These are phyloP conservation scores for Fusarium protoensiforme DNA, from an alignment of 2,329 filamentous ascomycete genomes.

Conservation along the genomic window DNA sequence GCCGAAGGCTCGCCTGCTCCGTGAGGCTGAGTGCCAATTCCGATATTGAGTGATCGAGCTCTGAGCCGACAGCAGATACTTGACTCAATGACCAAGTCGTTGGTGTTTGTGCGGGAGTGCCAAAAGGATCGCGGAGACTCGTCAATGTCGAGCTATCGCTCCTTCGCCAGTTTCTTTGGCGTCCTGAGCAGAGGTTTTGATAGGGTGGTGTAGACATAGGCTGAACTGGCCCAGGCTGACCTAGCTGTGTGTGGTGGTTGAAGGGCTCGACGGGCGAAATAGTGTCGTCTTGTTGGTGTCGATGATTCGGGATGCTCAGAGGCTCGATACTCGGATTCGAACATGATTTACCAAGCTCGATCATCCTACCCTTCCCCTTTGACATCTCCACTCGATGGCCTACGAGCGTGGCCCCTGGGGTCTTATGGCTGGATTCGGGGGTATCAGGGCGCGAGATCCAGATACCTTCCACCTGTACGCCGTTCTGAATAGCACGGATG, in stretches of 20 bases:
- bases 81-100: constrained; percentile 5
- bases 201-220: background rate
- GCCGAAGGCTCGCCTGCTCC: background rate
- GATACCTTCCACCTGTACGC: constrained; percentile 86
- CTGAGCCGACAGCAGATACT: background rate
- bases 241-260: background rate
- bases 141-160: constrained; percentile 8
- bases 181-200: background rate
- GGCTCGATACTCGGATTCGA: background rate
- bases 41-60: background rate
- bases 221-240: background rate
- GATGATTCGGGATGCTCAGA: background rate
- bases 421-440: constrained; percentile 43
- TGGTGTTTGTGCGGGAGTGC: constrained; percentile 13
- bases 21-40: background rate
- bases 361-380: constrained; percentile 37
- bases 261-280: background rate
- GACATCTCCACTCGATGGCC: constrained; percentile 16
- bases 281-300: constrained; percentile 11
- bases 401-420: constrained; percentile 41
- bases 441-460: constrained; percentile 72
- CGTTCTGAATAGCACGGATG: constrained; percentile 84
- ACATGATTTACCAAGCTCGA: constrained; percentile 9
- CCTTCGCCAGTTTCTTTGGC: background rate
- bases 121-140: constrained; percentile 18